Base-by-base conservation (phyloP, 208 protist species). In the Leishmania martiniquensis region DNA sequence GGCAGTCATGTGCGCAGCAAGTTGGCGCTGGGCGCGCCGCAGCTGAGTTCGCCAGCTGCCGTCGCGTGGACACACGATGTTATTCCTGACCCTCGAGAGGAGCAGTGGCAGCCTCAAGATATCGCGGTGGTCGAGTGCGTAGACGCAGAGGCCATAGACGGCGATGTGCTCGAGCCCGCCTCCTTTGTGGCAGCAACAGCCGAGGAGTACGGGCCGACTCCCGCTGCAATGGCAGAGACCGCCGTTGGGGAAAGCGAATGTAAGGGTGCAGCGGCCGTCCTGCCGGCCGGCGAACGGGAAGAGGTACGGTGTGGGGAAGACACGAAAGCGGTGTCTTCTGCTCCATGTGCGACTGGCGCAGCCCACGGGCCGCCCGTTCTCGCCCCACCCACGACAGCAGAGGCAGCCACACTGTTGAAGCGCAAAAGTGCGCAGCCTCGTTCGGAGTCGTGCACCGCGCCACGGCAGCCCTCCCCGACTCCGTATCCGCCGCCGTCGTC, bases 391-490 rank as follows among this genome's bases (percentile, higher is more conserved):
- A 29, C 65, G 25, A 12, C 22, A 51, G 15, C 39, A 69, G 65
- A 12, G 52, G 29, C 60, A 20, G 37, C 29, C 63, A 25, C 66
- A 74, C 52, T 20, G 44, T 57, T 57, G 54, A 47, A 22, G 66
- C 54, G 20, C 13, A 49, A n/a, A 22, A 68, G 44, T 17, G 22
- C 25, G 51, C 76, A 9, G 57, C 73, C 73, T 45, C 78, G 67
- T 15, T 37, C 63, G 0, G 73, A 37, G 20, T 32, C 47, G 13
- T 63, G 45, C 51, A 83, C 67, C 17, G 73, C 66, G 29, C 73
- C 66, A 25, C 78, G 73, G 9, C 78, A 45, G n/a, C 34, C 57
- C 32, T 74, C 73, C 12, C 72, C 78, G 17, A 25, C 72, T 22
- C 68, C 72, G 9, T 15, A 39, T 22, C 47, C 59, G 10, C 65